These are phyloP conservation scores for Linum tenue DNA, from an alignment of 345 rosid species.

Conservation along the genomic window DNA sequence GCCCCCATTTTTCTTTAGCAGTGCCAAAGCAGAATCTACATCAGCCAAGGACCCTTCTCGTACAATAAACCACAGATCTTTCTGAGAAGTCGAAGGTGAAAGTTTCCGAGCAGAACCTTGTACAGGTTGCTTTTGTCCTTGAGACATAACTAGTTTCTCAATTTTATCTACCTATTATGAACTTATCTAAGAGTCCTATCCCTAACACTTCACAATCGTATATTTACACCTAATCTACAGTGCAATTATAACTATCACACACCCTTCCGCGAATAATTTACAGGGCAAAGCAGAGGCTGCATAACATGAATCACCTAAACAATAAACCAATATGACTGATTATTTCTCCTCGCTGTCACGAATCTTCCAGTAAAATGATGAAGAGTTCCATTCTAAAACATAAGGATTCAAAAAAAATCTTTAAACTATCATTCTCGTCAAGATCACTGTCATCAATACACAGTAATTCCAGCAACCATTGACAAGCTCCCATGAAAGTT, in stretches of 20 bases:
- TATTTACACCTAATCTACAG: neutral
- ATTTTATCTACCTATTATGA: conserved; percentile 14
- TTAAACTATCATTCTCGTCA: conserved; percentile 23
- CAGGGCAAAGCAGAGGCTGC: conserved; percentile 7
- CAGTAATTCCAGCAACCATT: conserved; percentile 28
- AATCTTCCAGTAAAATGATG: conserved; percentile 4
- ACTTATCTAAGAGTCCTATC: neutral
- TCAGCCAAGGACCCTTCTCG: conserved; percentile 77
- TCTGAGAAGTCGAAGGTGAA: conserved; percentile 32
- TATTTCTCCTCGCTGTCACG: conserved; percentile 17
- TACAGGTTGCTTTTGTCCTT: conserved; percentile 43
- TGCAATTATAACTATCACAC: neutral
- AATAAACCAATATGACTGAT: conserved; percentile 9
- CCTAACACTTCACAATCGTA: neutral
- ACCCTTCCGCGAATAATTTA: conserved; percentile 1
- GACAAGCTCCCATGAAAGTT: conserved; percentile 26
- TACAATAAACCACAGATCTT: conserved; percentile 73
- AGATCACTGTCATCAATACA: conserved; percentile 16
- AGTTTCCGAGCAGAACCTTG: conserved; percentile 43
- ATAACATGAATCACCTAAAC: conserved; percentile 12
- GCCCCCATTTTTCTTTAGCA: conserved; percentile 76
- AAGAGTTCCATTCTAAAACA: conserved; percentile 10
- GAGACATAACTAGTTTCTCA: conserved; percentile 54
- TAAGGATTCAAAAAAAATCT: conserved; percentile 9
- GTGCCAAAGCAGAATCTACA: conserved; percentile 56